Evolutionary conservation across 495 filamentous ascomycete genomes (phyloP).

Genomic region (Letharia columbiana): DNA sequence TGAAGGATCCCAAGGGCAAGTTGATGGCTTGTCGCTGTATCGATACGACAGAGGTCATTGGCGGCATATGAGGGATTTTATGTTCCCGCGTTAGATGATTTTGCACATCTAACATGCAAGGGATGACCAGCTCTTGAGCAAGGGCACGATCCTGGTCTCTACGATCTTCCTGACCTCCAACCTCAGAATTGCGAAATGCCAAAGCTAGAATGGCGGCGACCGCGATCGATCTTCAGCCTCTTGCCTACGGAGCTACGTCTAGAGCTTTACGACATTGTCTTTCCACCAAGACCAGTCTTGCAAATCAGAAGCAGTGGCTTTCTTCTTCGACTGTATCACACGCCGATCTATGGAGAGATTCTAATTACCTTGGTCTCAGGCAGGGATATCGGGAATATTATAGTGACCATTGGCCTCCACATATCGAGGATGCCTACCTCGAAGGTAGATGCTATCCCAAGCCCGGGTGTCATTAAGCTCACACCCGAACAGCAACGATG

Average conservation of each 20-base stretch:
- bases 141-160: neutral
- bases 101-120: neutral
- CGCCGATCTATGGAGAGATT: neutral
- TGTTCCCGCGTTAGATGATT: neutral
- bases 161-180: too few relatives aligned
- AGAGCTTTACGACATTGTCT: neutral
- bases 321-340: neutral
- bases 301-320: neutral
- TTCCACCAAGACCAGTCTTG: neutral
- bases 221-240: neutral
- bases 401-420: neutral
- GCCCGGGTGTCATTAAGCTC: too few relatives aligned
- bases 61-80: constrained; percentile 16
- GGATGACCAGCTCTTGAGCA: neutral
- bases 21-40: constrained; percentile 26
- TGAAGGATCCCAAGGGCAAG: constrained; percentile 19
- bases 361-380: neutral
- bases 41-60: constrained; percentile 27
- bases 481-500: too few relatives aligned
- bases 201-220: neutral
- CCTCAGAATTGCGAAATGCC: too few relatives aligned
- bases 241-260: neutral
- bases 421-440: too few relatives aligned
- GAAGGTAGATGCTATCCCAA: too few relatives aligned
- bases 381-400: neutral